These are phyloP conservation scores for Aspergillus sclerotiicarbonarius DNA, from an alignment of 495 filamentous ascomycete species.

Conservation along the genomic window DNA sequence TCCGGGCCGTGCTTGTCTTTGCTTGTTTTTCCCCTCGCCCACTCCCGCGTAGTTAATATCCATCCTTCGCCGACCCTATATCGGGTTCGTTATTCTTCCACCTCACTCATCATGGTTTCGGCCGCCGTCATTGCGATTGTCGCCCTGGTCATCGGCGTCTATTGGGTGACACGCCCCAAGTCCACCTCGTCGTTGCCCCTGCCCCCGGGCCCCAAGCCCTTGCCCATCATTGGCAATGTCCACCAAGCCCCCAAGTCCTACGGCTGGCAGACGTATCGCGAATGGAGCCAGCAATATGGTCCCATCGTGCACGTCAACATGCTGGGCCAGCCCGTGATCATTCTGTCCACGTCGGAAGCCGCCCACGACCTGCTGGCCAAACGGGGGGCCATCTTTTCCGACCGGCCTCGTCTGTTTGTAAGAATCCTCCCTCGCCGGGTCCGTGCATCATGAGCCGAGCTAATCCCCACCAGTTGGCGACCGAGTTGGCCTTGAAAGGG, in stretches of 20 bases:
- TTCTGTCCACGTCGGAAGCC: slow-evolving; percentile 25
- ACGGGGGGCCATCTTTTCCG: slow-evolving; percentile 14
- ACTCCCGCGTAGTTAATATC: no score
- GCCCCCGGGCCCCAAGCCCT: slow-evolving; percentile 55
- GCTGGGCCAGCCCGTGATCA: slow-evolving; percentile 25
- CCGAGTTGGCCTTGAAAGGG: slow-evolving; percentile 18
- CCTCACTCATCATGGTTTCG: neutral
- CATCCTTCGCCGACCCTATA: no score
- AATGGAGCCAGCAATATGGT: slow-evolving; percentile 44
- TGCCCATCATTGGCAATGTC: slow-evolving; percentile 57
- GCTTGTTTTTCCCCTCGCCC: no score
- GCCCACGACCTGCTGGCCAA: slow-evolving; percentile 32
- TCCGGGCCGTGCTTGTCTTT: no score
- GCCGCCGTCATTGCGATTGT: neutral
- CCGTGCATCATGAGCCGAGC: no score
- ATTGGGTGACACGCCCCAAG: neutral
- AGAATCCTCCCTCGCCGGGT: no score
- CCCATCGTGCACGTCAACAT: slow-evolving; percentile 34
- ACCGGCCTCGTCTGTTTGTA: slow-evolving; percentile 9
- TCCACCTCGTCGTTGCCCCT: slow-evolving; percentile 21
- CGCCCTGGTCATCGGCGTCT: neutral
- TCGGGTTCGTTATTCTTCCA: no score
- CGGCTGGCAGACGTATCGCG: slow-evolving; percentile 59
- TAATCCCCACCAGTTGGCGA: slow-evolving; percentile 16
- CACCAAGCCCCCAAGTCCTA: slow-evolving; percentile 49